These are phyloP conservation scores for Filobasidium wieringae DNA, from an alignment of 768 basidiomycete genomes.

Conservation along the genomic window DNA sequence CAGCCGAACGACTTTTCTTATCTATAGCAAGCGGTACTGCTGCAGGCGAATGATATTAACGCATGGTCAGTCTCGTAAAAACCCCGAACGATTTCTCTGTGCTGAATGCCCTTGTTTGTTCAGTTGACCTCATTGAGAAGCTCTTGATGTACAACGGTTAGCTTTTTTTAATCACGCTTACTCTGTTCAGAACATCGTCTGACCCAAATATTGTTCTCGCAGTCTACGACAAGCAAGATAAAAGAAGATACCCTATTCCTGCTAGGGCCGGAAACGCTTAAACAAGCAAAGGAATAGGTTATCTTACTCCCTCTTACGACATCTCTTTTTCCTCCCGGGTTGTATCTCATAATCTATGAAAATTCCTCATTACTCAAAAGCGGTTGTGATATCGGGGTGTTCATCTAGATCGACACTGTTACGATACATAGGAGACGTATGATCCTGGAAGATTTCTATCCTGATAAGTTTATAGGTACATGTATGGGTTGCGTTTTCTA, in stretches of 20 bases:
- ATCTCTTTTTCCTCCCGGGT: no score
- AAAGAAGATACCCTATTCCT: not conserved
- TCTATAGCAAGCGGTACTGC: constrained; percentile 64
- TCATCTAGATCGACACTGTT: no score
- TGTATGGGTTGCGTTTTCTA: no score
- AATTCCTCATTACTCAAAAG: no score
- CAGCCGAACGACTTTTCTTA: not conserved
- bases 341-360: no score
- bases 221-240: constrained; percentile 1
- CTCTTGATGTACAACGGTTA: constrained; percentile 70
- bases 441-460: no score
- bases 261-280: no score
- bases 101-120: not conserved
- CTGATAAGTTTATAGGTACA: no score
- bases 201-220: not conserved
- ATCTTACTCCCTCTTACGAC: no score
- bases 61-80: constrained; percentile 43
- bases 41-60: constrained; percentile 95
- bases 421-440: no score
- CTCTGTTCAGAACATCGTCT: not conserved
- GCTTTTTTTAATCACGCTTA: not conserved
- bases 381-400: no score
- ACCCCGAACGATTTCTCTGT: constrained; percentile 5
- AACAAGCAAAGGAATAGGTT: no score
- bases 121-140: constrained; percentile 92